A percentile compares a stretch with the other conserved stretches of the same genome.
These are phyloP conservation scores for Neurospora pannonica DNA, from an alignment of 495 filamentous ascomycete genomes.

Conservation along the genomic window DNA sequence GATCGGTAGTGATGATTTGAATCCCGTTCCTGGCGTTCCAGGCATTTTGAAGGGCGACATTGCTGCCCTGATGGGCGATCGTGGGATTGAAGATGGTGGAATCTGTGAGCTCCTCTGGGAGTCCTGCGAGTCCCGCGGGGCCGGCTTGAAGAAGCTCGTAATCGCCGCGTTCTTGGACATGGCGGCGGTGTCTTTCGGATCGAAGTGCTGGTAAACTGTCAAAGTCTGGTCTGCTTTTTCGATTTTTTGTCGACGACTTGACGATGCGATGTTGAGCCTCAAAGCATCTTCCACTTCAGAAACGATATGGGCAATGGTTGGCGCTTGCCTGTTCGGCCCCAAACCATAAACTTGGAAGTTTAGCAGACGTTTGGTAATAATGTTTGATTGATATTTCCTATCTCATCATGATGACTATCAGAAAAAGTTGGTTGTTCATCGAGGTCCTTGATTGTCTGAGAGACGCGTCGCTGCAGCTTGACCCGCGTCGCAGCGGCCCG, in stretches of 20 bases:
- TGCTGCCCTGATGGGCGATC: neutral
- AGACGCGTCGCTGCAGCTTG: neutral
- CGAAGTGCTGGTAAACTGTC: neutral
- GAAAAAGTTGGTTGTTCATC: neutral
- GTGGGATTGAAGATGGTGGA: neutral
- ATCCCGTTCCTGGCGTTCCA: slow-evolving; percentile 4
- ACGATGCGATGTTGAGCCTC: neutral
- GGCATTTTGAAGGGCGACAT: neutral
- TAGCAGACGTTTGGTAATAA: neutral
- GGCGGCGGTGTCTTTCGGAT: neutral
- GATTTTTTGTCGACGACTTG: neutral
- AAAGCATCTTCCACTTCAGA: neutral
- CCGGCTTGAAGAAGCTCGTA: slow-evolving; percentile 24
- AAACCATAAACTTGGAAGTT: neutral
- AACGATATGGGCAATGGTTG: neutral
- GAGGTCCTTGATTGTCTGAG: neutral
- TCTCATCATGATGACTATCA: neutral
- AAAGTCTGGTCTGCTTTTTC: neutral
- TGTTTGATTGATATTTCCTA: neutral
- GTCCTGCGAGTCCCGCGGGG: neutral
- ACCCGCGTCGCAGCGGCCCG: neutral
- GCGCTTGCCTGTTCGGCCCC: neutral
- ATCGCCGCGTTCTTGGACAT: slow-evolving; percentile 19
- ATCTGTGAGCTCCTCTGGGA: neutral
- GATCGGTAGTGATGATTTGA: slow-evolving; percentile 4